Conservation (phyloP, 148 eudicot genomes). For the Persicaria tinctoria region DNA sequence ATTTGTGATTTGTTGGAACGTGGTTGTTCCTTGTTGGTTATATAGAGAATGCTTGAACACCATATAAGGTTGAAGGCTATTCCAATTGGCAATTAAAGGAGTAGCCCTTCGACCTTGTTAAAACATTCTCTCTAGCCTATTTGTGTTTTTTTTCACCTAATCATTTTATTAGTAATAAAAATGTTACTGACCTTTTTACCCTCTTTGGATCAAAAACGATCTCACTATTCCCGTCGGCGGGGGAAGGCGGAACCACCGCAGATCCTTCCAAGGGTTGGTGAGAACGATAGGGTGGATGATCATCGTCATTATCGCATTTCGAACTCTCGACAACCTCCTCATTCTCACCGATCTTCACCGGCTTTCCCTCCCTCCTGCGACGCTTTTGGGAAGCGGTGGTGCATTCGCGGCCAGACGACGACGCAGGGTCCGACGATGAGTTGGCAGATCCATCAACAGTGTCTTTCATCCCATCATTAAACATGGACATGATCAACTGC, state of each 20-base stretch:
- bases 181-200: constrained; percentile 55
- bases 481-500: constrained; percentile 55
- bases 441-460: constrained; percentile 10
- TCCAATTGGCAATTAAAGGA: too few relatives aligned
- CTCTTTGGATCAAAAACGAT: constrained; percentile 65
- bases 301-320: not conserved
- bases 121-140: too few relatives aligned
- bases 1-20: too few relatives aligned
- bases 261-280: constrained; percentile 6
- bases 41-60: too few relatives aligned
- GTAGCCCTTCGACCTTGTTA: too few relatives aligned
- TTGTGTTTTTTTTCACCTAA: too few relatives aligned
- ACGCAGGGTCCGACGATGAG: constrained; percentile 51
- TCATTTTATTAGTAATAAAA: too few relatives aligned
- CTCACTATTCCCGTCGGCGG: not conserved
- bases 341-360: not conserved
- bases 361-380: not conserved
- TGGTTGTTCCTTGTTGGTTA: too few relatives aligned
- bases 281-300: constrained; percentile 6
- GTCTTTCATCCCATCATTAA: constrained; percentile 28
- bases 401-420: constrained; percentile 54
- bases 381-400: not conserved
- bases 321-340: constrained; percentile 3
- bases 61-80: too few relatives aligned
- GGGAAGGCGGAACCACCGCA: not conserved